Evolutionary conservation across 2,329 filamentous ascomycete species (phyloP).

Genomic region (Fusarium tuaranense): DNA sequence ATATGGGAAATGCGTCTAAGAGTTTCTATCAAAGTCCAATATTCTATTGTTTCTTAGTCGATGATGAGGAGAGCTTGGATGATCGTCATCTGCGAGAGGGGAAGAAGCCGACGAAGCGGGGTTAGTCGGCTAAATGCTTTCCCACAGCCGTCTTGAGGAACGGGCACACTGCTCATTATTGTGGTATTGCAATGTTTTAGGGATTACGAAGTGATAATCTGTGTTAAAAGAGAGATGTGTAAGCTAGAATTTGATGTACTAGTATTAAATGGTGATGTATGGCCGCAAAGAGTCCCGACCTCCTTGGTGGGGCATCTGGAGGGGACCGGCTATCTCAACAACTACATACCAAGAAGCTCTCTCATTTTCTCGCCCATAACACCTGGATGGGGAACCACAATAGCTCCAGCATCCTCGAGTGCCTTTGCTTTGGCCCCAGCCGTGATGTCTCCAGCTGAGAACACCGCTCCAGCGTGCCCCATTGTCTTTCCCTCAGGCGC

Average conservation of each 20-base stretch:
- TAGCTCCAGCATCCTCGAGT: constrained; percentile 50
- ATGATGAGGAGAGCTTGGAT: background rate
- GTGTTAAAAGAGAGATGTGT: too few species aligned
- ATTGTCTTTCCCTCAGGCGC: constrained; percentile 72
- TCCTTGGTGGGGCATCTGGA: background rate
- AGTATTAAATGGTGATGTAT: background rate
- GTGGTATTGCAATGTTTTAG: too few species aligned
- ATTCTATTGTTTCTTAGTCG: background rate
- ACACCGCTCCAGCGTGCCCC: constrained; percentile 79
- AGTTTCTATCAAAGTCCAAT: background rate
- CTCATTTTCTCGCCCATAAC: constrained; percentile 53
- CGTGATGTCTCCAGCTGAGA: constrained; percentile 46
- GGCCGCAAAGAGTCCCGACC: background rate
- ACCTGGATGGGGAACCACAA: constrained; percentile 54
- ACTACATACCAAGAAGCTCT: constrained; percentile 41
- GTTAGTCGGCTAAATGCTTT: constrained; percentile 9
- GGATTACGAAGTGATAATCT: background rate
- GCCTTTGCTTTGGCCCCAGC: constrained; percentile 50
- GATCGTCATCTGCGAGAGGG: constrained; percentile 1
- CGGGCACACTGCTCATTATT: background rate
- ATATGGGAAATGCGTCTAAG: background rate
- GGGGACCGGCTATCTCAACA: background rate
- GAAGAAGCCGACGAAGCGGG: constrained; percentile 2
- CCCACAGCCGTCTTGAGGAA: background rate
- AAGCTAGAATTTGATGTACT: too few species aligned